Evolutionary conservation across 768 basidiomycete species (phyloP).

Genomic region (Candolleomyces eurysporus): DNA sequence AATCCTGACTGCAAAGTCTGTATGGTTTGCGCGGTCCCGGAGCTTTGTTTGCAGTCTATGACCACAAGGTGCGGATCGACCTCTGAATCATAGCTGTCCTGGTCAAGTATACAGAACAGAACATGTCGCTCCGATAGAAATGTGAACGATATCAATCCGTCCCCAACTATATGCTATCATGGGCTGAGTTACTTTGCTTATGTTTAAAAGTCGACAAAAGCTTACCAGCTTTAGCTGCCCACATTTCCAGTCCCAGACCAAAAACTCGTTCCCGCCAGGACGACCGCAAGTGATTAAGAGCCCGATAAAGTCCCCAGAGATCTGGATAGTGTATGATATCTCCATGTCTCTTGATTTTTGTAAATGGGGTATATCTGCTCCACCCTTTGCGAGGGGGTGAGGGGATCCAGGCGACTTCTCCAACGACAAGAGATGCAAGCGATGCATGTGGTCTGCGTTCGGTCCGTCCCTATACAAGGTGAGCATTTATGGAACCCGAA

Average conservation of each 20-base stretch:
- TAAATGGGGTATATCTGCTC: constrained; percentile 29
- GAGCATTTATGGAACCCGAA: neutral
- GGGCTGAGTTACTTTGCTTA: neutral
- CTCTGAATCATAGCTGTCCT: constrained; percentile 14
- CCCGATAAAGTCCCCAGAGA: constrained; percentile 50
- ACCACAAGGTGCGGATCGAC: constrained; percentile 28
- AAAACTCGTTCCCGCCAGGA: constrained; percentile 40
- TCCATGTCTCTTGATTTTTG: constrained; percentile 18
- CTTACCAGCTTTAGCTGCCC: constrained; percentile 50
- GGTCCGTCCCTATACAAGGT: constrained; percentile 1
- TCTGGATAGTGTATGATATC: constrained; percentile 49
- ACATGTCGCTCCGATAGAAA: constrained; percentile 42
- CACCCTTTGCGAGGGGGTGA: constrained; percentile 42
- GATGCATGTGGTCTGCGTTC: constrained; percentile 18
- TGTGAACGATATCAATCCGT: constrained; percentile 36
- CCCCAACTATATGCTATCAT: constrained; percentile 23
- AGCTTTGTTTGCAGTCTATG: constrained; percentile 35
- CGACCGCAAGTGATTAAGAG: constrained; percentile 41
- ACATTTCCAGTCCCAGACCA: constrained; percentile 69
- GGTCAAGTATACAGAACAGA: constrained; percentile 28
- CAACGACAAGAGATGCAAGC: constrained; percentile 46
- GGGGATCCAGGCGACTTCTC: constrained; percentile 33
- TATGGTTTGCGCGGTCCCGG: neutral
- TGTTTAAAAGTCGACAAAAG: neutral
- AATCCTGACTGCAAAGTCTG: constrained; percentile 15